Evolutionary conservation across 306 rosid genomes (phyloP).

Genomic region (Cucurbita argyrosperma): DNA sequence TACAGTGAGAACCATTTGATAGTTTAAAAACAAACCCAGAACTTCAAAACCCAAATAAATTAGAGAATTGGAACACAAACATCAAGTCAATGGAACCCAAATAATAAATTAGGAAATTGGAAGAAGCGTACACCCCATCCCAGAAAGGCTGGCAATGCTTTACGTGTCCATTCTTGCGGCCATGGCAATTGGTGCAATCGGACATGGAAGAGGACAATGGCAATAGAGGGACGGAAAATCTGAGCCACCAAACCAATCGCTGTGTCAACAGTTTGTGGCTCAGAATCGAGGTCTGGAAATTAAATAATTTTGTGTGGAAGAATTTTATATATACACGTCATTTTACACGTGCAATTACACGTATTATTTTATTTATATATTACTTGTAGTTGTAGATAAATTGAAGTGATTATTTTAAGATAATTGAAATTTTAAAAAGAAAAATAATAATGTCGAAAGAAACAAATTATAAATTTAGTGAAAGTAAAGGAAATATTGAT

Average conservation of each 20-base stretch:
- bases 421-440: no score
- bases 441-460: no score
- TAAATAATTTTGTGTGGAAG: no score
- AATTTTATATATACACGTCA: no score
- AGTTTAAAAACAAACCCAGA: constrained; percentile 10
- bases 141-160: neutral
- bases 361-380: no score
- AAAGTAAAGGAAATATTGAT: no score
- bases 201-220: constrained; percentile 7
- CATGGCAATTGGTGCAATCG: neutral
- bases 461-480: no score
- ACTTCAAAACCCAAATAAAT: constrained; percentile 5
- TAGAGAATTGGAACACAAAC: neutral
- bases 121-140: neutral
- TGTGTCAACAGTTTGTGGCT: neutral
- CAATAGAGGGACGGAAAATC: neutral
- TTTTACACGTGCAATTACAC: no score
- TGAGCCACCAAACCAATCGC: neutral
- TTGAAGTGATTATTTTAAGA: no score
- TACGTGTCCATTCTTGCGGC: neutral
- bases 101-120: neutral
- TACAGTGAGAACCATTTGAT: constrained; percentile 24
- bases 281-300: neutral
- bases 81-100: neutral
- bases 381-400: no score